These are phyloP conservation scores for Breviolum minutum DNA, from an alignment of 73 alveolate genomes.

Conservation along the genomic window DNA sequence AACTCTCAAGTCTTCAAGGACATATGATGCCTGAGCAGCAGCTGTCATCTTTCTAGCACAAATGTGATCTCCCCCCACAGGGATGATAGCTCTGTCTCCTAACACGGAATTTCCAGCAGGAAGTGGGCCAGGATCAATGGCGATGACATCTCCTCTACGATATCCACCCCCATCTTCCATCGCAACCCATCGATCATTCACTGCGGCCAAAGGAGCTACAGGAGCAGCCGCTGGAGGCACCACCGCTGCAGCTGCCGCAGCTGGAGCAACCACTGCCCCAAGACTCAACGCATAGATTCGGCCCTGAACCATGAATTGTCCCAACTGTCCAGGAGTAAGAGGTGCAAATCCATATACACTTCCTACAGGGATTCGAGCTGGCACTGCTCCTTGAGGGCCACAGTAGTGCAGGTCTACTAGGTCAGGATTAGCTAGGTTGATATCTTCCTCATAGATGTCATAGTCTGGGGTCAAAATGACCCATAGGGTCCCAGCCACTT, in stretches of 20 bases:
- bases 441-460: neutral
- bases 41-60: neutral
- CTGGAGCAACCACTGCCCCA: neutral
- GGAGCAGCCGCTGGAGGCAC: neutral
- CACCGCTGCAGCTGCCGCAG: neutral
- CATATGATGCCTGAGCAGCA: neutral
- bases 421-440: neutral
- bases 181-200: neutral
- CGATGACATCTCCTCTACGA: neutral
- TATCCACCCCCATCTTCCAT: neutral
- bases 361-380: neutral
- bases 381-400: neutral
- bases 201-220: neutral
- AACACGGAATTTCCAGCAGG: constrained; percentile 6
- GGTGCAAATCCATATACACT: neutral
- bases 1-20: neutral
- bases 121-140: neutral
- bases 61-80: neutral
- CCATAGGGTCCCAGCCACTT: neutral
- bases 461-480: neutral
- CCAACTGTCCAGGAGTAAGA: neutral
- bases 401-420: neutral
- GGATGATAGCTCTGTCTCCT: neutral
- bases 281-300: neutral
- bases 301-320: neutral